Percentiles rank a stretch among this genome's conserved stretches.
phyloP scores from a whole-genome alignment of 441 rosid genomes.

The Gossypium davidsonii region DNA sequence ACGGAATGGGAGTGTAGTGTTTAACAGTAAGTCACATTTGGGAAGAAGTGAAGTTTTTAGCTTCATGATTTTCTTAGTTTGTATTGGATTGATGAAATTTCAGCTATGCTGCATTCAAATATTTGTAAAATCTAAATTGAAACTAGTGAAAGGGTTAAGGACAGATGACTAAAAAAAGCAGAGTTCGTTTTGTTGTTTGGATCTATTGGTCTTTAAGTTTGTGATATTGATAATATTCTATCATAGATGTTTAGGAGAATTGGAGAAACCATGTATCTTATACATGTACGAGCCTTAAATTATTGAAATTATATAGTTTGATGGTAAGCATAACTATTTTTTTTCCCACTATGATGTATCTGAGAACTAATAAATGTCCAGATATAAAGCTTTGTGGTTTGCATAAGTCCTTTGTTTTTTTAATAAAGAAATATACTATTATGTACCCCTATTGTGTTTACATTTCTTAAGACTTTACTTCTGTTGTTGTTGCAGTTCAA shows the following conservation, averaged over 20 bases:
- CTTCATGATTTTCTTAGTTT: not conserved
- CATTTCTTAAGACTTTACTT: not conserved
- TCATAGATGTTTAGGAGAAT: not conserved
- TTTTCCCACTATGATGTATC: not conserved
- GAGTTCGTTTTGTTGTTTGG: not conserved
- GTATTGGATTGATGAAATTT: not conserved
- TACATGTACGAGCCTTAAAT: not conserved
- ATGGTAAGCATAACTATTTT: not conserved
- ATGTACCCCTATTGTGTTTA: not conserved
- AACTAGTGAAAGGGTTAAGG: not conserved
- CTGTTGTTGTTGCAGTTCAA: constrained; percentile 51
- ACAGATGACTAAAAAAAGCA: not conserved
- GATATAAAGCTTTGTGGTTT: not conserved
- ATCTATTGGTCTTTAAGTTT: not conserved
- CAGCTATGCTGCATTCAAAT: not conserved
- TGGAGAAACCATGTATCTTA: not conserved
- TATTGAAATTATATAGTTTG: not conserved
- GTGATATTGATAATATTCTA: not conserved
- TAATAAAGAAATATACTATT: not conserved
- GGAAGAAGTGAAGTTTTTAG: not conserved
- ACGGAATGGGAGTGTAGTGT: not conserved
- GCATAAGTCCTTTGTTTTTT: not conserved
- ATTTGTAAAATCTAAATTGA: not conserved
- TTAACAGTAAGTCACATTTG: not conserved
- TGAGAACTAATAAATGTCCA: constrained; percentile 2